These are phyloP conservation scores for Cladosporium sp. DNA, from an alignment of 2,329 filamentous ascomycete genomes.

Conservation along the genomic window DNA sequence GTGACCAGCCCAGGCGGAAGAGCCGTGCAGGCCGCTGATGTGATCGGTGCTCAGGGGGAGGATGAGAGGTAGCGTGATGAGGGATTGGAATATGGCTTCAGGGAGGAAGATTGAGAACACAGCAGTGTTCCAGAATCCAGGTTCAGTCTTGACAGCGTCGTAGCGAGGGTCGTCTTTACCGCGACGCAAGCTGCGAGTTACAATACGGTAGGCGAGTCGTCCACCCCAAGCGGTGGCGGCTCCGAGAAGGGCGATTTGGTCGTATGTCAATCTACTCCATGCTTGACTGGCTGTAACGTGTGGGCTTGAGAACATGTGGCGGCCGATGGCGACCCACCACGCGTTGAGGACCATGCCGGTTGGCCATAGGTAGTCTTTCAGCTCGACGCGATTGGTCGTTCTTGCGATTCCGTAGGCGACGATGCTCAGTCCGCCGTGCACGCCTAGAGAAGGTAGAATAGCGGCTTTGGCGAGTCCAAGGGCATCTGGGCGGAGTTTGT, in stretches of 20 bases:
- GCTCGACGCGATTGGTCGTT: slow-evolving; percentile 52
- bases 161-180: slow-evolving; percentile 57
- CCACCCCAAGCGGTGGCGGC: slow-evolving; percentile 57
- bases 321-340: slow-evolving; percentile 57
- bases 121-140: slow-evolving; percentile 56
- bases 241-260: slow-evolving; percentile 52
- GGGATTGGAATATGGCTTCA: slow-evolving; percentile 53
- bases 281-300: slow-evolving; percentile 44
- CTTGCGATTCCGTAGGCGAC: slow-evolving; percentile 51
- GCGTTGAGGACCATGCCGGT: slow-evolving; percentile 47
- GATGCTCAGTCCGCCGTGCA: slow-evolving; percentile 51
- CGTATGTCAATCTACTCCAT: slow-evolving; percentile 48
- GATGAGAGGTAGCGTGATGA: slow-evolving; percentile 56
- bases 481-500: slow-evolving; percentile 18
- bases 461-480: slow-evolving; percentile 52
- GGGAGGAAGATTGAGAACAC: slow-evolving; percentile 52
- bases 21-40: slow-evolving; percentile 14
- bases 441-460: slow-evolving; percentile 50
- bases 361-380: slow-evolving; percentile 55
- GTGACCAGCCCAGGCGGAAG: slow-evolving; percentile 34
- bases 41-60: slow-evolving; percentile 42
- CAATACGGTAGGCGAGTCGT: slow-evolving; percentile 53
- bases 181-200: slow-evolving; percentile 45
- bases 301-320: slow-evolving; percentile 41
- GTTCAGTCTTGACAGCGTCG: slow-evolving; percentile 46